Conservation (phyloP, 2,329 filamentous ascomycete genomes). For the Trichoderma pleuroti region DNA sequence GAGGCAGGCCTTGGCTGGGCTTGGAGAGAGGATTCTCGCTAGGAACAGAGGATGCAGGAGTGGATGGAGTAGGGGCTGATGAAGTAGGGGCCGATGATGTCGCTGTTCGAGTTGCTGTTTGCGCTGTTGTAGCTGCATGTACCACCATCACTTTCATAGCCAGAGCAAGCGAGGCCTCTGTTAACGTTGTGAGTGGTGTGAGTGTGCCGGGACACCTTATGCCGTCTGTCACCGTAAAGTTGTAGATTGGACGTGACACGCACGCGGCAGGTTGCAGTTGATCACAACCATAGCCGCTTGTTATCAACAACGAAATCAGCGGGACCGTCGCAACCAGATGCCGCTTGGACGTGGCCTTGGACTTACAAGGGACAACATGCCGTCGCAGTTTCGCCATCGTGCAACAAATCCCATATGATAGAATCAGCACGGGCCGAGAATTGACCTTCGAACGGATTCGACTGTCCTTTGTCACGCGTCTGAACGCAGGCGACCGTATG, state of each 20-base stretch:
- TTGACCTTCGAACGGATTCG: background rate
- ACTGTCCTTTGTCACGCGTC: background rate
- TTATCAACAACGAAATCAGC: background rate
- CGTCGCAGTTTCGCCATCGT: background rate
- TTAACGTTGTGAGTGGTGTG: too few species aligned
- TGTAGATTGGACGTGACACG: rapidly evolving
- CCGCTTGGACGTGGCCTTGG: background rate
- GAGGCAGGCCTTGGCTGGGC: background rate
- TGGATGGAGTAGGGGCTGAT: background rate
- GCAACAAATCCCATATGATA: background rate
- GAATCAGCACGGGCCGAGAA: too few species aligned
- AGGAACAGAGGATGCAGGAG: background rate
- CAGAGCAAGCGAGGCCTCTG: rapidly evolving
- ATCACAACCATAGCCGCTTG: background rate
- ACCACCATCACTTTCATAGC: background rate
- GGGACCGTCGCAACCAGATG: background rate
- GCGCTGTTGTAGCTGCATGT: background rate
- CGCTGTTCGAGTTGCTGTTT: background rate
- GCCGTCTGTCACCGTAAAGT: background rate
- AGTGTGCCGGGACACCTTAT: background rate
- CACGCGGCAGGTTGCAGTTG: too few species aligned
- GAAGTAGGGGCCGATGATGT: background rate
- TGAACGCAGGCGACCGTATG: background rate
- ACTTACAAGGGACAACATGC: background rate
- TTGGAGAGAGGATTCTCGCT: background rate